These are phyloP conservation scores for Lophiostoma macrostomum DNA, from an alignment of 495 filamentous ascomycete genomes.

Conservation along the genomic window DNA sequence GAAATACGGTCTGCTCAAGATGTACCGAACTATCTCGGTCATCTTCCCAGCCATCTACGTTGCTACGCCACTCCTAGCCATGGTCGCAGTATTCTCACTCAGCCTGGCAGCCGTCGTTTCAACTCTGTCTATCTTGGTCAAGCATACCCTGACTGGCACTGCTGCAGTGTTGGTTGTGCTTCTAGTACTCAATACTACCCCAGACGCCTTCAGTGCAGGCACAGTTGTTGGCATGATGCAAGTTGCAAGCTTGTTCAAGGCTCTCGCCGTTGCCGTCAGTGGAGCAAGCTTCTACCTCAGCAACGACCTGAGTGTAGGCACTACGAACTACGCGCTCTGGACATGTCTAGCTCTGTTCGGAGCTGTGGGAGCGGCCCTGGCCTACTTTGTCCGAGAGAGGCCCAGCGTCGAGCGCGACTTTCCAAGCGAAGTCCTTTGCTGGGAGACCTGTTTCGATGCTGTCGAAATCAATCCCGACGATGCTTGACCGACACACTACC, in stretches of 20 bases:
- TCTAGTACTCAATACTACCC: slow-evolving; percentile 47
- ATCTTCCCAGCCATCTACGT: slow-evolving; percentile 46
- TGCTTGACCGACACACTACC: too few species aligned
- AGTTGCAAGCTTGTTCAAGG: slow-evolving; percentile 42
- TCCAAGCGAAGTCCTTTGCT: slow-evolving; percentile 42
- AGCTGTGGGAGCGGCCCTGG: slow-evolving; percentile 41
- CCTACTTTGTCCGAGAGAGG: slow-evolving; percentile 45
- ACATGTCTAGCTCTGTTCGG: slow-evolving; percentile 40
- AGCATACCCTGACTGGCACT: slow-evolving; percentile 41
- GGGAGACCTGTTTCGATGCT: slow-evolving; percentile 48
- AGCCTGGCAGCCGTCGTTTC: slow-evolving; percentile 37
- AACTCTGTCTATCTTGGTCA: slow-evolving; percentile 42
- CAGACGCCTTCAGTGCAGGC: slow-evolving; percentile 45
- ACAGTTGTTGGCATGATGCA: slow-evolving; percentile 50
- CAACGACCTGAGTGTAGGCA: slow-evolving; percentile 40
- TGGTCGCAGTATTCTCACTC: slow-evolving; percentile 33
- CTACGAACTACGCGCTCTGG: slow-evolving; percentile 45
- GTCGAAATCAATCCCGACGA: too few species aligned
- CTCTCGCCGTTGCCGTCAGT: slow-evolving; percentile 46
- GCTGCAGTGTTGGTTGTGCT: slow-evolving; percentile 44
- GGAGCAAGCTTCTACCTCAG: slow-evolving; percentile 45
- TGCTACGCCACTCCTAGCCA: slow-evolving; percentile 39
- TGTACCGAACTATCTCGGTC: slow-evolving; percentile 42
- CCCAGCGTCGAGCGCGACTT: slow-evolving; percentile 43
- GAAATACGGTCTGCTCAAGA: slow-evolving; percentile 41